Percentiles rank a stretch among this genome's conserved stretches.
phyloP scores from a whole-genome alignment of 2,329 filamentous ascomycete species.

The Stachybotrys chartarum region DNA sequence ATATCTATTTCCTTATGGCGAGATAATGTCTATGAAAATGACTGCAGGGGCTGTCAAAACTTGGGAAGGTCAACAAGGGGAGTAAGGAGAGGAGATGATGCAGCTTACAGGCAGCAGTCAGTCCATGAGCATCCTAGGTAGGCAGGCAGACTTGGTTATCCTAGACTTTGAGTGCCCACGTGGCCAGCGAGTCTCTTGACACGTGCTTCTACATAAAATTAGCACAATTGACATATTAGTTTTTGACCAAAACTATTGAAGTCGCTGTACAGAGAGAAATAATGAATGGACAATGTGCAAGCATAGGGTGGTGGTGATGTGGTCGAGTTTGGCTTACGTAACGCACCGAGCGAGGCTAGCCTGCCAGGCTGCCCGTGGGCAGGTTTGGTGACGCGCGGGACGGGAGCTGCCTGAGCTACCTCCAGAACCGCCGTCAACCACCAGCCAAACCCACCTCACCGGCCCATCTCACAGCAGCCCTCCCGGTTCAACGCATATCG shows the following conservation, averaged over 20 bases:
- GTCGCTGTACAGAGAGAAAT: no score
- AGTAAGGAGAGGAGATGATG: no score
- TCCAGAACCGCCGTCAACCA: slow-evolving; percentile 10
- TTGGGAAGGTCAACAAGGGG: background rate
- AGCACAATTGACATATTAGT: background rate
- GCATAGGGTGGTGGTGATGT: background rate
- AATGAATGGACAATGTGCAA: background rate
- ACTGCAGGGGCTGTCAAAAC: background rate
- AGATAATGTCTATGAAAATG: background rate
- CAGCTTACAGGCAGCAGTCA: no score
- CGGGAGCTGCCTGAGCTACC: slow-evolving; percentile 34
- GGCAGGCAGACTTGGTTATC: no score
- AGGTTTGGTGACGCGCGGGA: slow-evolving; percentile 32
- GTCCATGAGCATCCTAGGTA: no score
- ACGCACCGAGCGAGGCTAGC: no score
- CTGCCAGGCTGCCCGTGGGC: background rate
- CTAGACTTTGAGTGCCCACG: no score
- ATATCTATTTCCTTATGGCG: background rate
- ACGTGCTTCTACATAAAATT: background rate
- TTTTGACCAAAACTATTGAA: no score
- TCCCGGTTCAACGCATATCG: background rate
- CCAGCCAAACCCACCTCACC: slow-evolving; percentile 7
- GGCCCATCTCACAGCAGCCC: slow-evolving; percentile 1
- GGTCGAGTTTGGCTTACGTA: no score
- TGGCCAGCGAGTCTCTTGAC: no score